Evolutionary conservation across 139 green algal species (phyloP).

Genomic region (Volvox africanus): DNA sequence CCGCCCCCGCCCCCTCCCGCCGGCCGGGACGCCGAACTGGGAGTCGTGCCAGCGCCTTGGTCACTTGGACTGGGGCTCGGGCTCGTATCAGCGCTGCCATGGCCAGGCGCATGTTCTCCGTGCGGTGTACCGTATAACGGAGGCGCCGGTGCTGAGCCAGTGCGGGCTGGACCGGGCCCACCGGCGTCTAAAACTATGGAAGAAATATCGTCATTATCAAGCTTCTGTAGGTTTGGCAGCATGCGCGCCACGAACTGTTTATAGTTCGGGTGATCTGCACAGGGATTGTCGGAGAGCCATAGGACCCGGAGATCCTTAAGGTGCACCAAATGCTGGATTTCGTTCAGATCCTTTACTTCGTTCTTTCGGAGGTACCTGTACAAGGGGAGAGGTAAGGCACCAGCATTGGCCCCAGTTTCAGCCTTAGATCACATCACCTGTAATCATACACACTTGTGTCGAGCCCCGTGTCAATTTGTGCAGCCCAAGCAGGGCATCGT

Average conservation of each 20-base stretch:
- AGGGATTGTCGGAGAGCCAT: conserved; percentile 82
- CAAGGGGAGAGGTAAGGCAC: too few species aligned
- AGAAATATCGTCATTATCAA: conserved; percentile 72
- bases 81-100: background rate
- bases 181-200: background rate
- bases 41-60: background rate
- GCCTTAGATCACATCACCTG: too few species aligned
- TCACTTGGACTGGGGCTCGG: background rate
- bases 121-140: background rate
- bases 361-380: conserved; percentile 79
- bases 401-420: too few species aligned
- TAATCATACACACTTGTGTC: too few species aligned
- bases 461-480: too few species aligned
- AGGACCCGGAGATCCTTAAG: conserved; percentile 61
- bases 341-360: conserved; percentile 66
- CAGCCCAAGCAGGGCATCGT: too few species aligned
- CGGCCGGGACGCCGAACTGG: background rate
- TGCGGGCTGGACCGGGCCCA: background rate
- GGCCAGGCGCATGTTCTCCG: background rate
- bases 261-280: conserved; percentile 66
- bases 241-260: conserved; percentile 50
- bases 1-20: conserved; percentile 19
- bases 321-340: conserved; percentile 65
- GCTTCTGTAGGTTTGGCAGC: conserved; percentile 61
- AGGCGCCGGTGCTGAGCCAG: background rate